A percentile compares a stretch with the other conserved stretches of the same genome.
phyloP scores from a whole-genome alignment of 768 basidiomycete genomes.

The Lactifluus subvellereus region DNA sequence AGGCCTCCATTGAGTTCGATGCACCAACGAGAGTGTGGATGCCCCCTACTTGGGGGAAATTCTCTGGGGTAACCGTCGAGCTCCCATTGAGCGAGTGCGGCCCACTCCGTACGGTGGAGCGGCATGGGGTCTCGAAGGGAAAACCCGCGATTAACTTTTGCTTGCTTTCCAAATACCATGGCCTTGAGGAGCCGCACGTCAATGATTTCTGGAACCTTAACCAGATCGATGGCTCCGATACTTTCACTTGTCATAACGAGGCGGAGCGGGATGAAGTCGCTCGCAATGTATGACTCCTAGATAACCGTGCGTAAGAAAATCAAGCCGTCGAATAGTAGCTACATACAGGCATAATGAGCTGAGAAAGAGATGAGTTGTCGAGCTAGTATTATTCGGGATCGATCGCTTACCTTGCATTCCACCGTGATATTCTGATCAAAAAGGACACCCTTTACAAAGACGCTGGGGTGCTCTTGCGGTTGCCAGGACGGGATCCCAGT shows the following conservation, averaged over 20 bases:
- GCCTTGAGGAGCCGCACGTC: slow-evolving; percentile 14
- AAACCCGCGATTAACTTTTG: background rate
- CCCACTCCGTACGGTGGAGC: slow-evolving; percentile 5
- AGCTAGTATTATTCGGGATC: background rate
- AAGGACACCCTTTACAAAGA: slow-evolving; percentile 8
- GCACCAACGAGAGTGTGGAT: slow-evolving; percentile 5
- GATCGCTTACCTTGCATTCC: slow-evolving; percentile 15
- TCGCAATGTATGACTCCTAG: background rate
- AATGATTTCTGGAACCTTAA: background rate
- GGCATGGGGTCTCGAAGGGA: background rate
- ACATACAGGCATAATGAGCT: slow-evolving; percentile 14
- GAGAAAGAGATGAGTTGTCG: background rate
- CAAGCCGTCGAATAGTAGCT: background rate
- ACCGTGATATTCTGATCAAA: slow-evolving; percentile 1
- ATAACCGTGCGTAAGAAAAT: background rate
- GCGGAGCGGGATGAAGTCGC: slow-evolving; percentile 8
- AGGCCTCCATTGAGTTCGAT: slow-evolving; percentile 8
- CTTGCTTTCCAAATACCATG: slow-evolving; percentile 16
- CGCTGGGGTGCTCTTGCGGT: slow-evolving; percentile 2
- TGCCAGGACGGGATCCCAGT: background rate
- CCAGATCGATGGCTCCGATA: background rate
- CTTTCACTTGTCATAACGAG: slow-evolving; percentile 11
- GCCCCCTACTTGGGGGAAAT: background rate
- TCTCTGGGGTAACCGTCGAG: background rate
- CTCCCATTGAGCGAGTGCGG: slow-evolving; percentile 12